Evolutionary conservation across 768 basidiomycete species (phyloP).

Genomic region (Lyophyllum semitale): DNA sequence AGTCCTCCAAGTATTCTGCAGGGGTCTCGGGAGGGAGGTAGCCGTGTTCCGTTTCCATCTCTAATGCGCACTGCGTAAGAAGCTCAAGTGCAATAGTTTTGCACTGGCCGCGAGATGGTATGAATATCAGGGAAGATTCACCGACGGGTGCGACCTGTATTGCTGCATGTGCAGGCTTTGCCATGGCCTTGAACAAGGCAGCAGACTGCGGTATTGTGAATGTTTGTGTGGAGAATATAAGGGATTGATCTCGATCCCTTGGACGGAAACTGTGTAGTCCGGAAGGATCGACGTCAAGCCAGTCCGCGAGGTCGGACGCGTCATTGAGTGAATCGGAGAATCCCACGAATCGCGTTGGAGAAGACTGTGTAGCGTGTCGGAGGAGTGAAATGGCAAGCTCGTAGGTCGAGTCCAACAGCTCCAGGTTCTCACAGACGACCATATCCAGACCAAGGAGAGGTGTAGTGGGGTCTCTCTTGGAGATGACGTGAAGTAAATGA

Average conservation of each 20-base stretch:
- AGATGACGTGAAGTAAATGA: conserved; percentile 48
- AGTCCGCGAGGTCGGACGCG: conserved; percentile 75
- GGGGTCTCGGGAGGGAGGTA: conserved; percentile 59
- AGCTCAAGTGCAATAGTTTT: conserved; percentile 75
- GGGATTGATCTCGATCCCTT: conserved; percentile 77
- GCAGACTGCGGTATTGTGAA: conserved; percentile 88
- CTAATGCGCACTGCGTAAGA: conserved; percentile 83
- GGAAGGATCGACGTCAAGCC: conserved; percentile 72
- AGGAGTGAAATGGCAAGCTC: conserved; percentile 82
- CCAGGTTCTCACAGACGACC: conserved; percentile 83
- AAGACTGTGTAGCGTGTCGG: conserved; percentile 60
- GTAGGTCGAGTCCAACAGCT: conserved; percentile 78
- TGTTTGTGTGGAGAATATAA: conserved; percentile 66
- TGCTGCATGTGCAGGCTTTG: conserved; percentile 84
- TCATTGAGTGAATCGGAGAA: conserved; percentile 80
- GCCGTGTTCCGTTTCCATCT: conserved; percentile 67
- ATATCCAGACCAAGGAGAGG: conserved; percentile 52
- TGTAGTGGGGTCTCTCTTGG: conserved; percentile 24
- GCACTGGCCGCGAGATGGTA: conserved; percentile 84
- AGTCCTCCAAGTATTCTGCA: conserved; percentile 58
- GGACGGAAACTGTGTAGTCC: conserved; percentile 80
- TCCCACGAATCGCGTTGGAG: conserved; percentile 74
- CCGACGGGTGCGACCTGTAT: conserved; percentile 49
- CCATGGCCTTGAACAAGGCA: conserved; percentile 87
- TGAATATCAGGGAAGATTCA: conserved; percentile 76